phyloP scores from a whole-genome alignment of 2,329 filamentous ascomycete genomes.

The Sporothrix variecibatus region DNA sequence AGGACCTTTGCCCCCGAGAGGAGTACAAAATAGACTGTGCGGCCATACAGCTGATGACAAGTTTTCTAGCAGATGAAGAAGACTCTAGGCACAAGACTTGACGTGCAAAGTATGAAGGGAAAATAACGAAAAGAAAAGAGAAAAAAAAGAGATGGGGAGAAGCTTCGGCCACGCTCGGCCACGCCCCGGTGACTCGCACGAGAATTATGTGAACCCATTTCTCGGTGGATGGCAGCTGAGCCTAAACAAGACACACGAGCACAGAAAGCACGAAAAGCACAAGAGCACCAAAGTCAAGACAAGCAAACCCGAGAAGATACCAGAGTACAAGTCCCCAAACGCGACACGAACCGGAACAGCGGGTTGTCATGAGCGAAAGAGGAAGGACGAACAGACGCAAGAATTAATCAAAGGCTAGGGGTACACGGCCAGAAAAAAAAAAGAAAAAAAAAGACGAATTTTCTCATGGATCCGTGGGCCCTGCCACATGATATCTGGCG shows the following conservation, averaged over 20 bases:
- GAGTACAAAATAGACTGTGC: background rate
- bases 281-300: background rate
- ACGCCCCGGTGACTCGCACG: background rate
- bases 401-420: background rate
- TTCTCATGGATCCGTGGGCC: background rate
- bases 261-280: background rate
- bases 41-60: background rate
- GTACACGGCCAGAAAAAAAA: too few species aligned
- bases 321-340: background rate
- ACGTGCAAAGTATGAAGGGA: background rate
- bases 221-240: slow-evolving; percentile 10
- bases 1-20: background rate
- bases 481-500: background rate
- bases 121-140: background rate
- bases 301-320: background rate
- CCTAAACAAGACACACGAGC: slow-evolving; percentile 4
- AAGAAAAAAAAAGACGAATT: too few species aligned
- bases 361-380: background rate
- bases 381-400: background rate
- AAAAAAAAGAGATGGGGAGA: background rate
- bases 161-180: background rate
- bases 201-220: background rate
- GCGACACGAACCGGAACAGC: background rate
- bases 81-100: background rate
- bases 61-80: background rate